Percentiles rank a stretch among this genome's conserved stretches.
These are phyloP conservation scores for Plasmopara muralis DNA, from an alignment of 352 stramenopile genomes.

Conservation along the genomic window DNA sequence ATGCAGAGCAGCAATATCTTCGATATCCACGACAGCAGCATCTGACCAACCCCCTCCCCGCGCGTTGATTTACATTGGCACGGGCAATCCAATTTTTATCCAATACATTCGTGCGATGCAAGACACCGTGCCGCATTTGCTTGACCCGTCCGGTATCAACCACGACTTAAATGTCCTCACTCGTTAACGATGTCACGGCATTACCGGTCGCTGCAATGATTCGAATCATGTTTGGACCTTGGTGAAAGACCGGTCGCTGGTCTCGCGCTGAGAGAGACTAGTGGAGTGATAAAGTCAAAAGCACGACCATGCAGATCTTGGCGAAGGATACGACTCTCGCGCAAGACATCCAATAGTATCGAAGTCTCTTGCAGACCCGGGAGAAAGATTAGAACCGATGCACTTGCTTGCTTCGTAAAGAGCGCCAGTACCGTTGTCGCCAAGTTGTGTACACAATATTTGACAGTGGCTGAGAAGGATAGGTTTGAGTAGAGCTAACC, in stretches of 20 bases:
- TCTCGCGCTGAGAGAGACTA: constrained; percentile 89
- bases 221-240: constrained; percentile 58
- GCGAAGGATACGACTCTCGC: constrained; percentile 42
- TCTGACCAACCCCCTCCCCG: constrained; percentile 88
- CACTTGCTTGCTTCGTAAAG: constrained; percentile 21
- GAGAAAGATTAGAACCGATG: constrained; percentile 94
- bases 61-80: constrained; percentile 86
- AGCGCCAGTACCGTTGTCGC: constrained; percentile 30
- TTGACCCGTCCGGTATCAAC: constrained; percentile 96
- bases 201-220: constrained; percentile 97
- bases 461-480: too few relatives aligned
- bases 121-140: constrained; percentile 74
- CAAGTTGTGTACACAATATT: too few relatives aligned
- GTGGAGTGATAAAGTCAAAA: constrained; percentile 86
- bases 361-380: constrained; percentile 93
- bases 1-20: too few relatives aligned
- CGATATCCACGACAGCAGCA: too few relatives aligned
- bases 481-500: too few relatives aligned
- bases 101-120: constrained; percentile 83
- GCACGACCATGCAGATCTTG: constrained; percentile 27
- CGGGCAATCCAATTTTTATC: constrained; percentile 87
- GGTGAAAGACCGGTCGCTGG: constrained; percentile 91
- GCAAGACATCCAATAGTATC: constrained; percentile 66
- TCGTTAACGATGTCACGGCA: constrained; percentile 94
- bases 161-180: constrained; percentile 91